Percentiles rank a stretch among this genome's conserved stretches.
Conservation (phyloP, 2,329 filamentous ascomycete species). For the Botryotinia globosa region DNA sequence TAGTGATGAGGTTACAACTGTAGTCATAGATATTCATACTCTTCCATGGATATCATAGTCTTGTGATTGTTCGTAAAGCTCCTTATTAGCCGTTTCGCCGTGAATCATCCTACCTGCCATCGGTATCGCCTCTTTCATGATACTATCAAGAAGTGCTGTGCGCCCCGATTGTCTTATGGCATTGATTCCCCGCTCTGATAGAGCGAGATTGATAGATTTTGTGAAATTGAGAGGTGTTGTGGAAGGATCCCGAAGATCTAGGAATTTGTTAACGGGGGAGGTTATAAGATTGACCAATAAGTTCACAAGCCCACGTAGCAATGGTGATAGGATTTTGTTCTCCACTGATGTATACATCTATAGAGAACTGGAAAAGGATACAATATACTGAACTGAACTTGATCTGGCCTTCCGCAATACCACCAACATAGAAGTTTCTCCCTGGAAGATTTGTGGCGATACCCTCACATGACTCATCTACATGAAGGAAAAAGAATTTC, state of each 20-base stretch:
- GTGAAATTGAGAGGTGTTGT: conserved; percentile 91
- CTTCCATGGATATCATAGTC: conserved; percentile 86
- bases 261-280: conserved; percentile 1
- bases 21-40: conserved; percentile 46
- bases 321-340: neutral
- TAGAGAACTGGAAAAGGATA: neutral
- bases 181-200: conserved; percentile 91
- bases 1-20: neutral
- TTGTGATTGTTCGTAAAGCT: conserved; percentile 75
- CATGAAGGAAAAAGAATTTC: neutral
- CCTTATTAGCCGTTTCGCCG: conserved; percentile 59
- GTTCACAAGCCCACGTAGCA: neutral
- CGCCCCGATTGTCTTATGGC: conserved; percentile 72
- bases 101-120: conserved; percentile 99
- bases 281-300: no score
- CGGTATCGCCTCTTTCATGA: conserved; percentile 77
- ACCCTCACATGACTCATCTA: neutral
- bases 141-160: conserved; percentile 65
- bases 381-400: neutral
- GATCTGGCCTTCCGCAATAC: neutral
- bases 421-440: neutral
- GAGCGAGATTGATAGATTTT: conserved; percentile 95
- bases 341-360: neutral
- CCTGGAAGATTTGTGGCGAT: neutral
- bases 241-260: conserved; percentile 81